Evolutionary conservation across 2,329 filamentous ascomycete species (phyloP).

Genomic region (Claviceps cyperi): DNA sequence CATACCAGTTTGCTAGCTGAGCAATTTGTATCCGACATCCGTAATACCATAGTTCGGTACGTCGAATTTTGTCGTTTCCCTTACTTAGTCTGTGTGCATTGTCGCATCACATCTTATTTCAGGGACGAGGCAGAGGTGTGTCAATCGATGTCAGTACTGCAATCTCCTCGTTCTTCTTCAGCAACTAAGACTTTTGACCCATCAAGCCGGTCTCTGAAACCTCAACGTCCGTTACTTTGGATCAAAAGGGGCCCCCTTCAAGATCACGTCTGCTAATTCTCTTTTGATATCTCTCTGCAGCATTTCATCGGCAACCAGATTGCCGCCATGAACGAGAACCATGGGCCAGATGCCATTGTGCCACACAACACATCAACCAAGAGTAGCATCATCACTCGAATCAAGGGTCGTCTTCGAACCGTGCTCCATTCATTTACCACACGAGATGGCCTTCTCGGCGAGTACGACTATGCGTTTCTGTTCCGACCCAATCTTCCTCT

Average conservation of each 20-base stretch:
- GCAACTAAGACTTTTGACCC: no score
- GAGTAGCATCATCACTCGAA: conserved; percentile 16
- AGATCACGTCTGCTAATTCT: not conserved
- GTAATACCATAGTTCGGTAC: no score
- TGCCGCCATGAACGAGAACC: conserved; percentile 39
- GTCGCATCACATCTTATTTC: no score
- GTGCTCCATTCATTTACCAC: conserved; percentile 32
- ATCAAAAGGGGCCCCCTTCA: not conserved
- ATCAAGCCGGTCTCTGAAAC: no score
- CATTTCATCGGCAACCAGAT: not conserved
- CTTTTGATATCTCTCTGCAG: not conserved
- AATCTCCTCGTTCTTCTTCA: no score
- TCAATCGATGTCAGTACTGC: no score
- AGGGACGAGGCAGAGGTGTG: no score
- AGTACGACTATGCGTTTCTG: conserved; percentile 82
- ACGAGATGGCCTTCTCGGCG: conserved; percentile 62
- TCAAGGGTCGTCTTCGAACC: conserved; percentile 8
- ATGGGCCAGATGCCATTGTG: conserved; percentile 34
- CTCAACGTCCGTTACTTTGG: no score
- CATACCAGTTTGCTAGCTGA: no score
- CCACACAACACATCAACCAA: conserved; percentile 22
- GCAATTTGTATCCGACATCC: no score
- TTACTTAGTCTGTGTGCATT: no score
- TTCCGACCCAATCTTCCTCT: conserved; percentile 76
- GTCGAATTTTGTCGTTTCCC: no score